These are phyloP conservation scores for Gloeophyllum trabeum DNA, from an alignment of 768 basidiomycete genomes.

Conservation along the genomic window DNA sequence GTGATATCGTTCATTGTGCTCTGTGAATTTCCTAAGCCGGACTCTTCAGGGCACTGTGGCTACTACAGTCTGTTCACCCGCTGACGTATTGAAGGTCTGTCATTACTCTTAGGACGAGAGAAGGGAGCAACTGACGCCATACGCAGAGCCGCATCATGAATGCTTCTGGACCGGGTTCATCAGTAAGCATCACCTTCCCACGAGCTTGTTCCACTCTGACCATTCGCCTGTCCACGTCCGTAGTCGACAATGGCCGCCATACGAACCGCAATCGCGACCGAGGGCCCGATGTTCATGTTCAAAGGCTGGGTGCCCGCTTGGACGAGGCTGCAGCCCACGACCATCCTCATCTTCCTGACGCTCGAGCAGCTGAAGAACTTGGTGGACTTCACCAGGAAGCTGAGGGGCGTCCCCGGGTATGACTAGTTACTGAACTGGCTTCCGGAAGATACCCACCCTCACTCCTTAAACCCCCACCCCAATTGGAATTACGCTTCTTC, in stretches of 20 bases:
- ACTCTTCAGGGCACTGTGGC: slow-evolving; percentile 65
- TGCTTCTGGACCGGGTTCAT: slow-evolving; percentile 72
- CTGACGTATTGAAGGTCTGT: slow-evolving; percentile 69
- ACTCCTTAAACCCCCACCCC: too few species aligned
- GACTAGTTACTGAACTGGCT: too few species aligned
- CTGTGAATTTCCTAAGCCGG: background rate
- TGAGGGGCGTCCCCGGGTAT: too few species aligned
- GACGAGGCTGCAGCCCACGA: slow-evolving; percentile 78
- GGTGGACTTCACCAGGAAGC: slow-evolving; percentile 46
- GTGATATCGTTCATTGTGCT: slow-evolving; percentile 16
- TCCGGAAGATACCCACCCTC: too few species aligned
- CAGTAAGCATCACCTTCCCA: slow-evolving; percentile 34
- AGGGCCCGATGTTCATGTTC: slow-evolving; percentile 87
- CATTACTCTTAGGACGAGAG: too few species aligned
- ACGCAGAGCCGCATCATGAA: slow-evolving; percentile 77
- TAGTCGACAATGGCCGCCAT: slow-evolving; percentile 69
- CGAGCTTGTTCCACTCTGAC: background rate
- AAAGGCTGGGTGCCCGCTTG: slow-evolving; percentile 88
- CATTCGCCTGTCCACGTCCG: background rate
- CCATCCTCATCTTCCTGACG: slow-evolving; percentile 79
- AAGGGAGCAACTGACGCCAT: too few species aligned
- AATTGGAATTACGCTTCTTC: too few species aligned
- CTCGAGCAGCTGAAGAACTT: slow-evolving; percentile 70
- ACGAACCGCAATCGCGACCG: slow-evolving; percentile 50
- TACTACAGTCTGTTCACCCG: slow-evolving; percentile 82